Conservation (phyloP, 139 green algal species). For the Chlorella sp. region DNA sequence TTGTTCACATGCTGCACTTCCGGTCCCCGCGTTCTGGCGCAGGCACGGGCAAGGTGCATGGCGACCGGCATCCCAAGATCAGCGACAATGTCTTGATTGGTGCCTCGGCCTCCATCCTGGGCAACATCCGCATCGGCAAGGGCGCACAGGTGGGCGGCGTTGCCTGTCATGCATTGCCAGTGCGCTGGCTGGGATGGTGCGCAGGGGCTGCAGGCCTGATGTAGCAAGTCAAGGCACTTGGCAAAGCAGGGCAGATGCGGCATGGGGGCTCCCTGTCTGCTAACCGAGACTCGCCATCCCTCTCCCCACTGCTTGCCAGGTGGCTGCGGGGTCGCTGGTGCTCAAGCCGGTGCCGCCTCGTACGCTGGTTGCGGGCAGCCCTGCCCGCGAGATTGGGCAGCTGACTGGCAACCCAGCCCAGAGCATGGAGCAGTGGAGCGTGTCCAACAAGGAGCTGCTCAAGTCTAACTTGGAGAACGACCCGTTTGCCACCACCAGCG, state of each 20-base stretch:
- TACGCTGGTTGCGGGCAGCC: constrained; percentile 90
- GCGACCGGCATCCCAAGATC: constrained; percentile 97
- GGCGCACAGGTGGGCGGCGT: constrained; percentile 80
- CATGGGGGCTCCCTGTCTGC: no score
- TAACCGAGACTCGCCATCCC: not conserved
- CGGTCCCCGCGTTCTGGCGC: not conserved
- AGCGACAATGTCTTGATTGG: constrained; percentile 94
- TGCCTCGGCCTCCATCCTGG: constrained; percentile 88
- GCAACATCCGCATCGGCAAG: constrained; percentile 94
- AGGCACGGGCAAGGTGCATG: constrained; percentile 94
- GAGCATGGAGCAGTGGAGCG: constrained; percentile 50
- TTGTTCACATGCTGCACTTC: not conserved
- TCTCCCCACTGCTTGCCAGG: constrained; percentile 12
- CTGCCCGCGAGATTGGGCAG: constrained; percentile 83
- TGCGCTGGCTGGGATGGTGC: no score
- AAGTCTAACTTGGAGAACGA: constrained; percentile 13
- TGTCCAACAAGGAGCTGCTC: constrained; percentile 8
- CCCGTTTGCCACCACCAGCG: constrained; percentile 14
- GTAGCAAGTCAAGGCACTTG: no score
- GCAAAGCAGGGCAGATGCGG: no score
- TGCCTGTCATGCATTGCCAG: no score
- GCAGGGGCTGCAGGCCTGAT: no score
- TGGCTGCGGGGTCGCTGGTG: constrained; percentile 89
- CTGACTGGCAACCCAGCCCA: constrained; percentile 41
- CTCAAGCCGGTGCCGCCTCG: constrained; percentile 86